These are phyloP conservation scores for Allium fistulosum DNA, from an alignment of 106 monocot genomes.

Conservation along the genomic window DNA sequence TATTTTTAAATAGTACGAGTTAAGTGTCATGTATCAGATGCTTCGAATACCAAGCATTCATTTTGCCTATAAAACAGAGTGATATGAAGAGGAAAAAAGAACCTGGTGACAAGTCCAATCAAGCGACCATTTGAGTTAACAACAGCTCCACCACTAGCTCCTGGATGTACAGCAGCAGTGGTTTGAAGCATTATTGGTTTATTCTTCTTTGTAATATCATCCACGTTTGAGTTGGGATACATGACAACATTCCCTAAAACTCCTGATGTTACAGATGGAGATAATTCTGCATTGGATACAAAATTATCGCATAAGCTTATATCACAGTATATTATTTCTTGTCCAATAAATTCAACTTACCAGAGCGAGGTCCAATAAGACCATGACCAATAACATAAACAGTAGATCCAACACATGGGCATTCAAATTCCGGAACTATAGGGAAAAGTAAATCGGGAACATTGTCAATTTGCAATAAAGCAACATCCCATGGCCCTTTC, in stretches of 20 bases:
- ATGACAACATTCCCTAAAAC: constrained; percentile 58
- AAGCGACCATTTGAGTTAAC: constrained; percentile 57
- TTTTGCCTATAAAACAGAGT: not conserved
- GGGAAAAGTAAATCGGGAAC: constrained; percentile 34
- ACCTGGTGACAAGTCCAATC: constrained; percentile 93
- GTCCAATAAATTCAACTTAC: constrained; percentile 16
- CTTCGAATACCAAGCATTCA: not conserved
- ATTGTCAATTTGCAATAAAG: constrained; percentile 71
- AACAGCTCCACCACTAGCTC: constrained; percentile 91
- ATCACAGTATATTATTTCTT: not conserved
- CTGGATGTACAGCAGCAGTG: constrained; percentile 92
- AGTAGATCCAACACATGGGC: constrained; percentile 35
- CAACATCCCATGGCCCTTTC: constrained; percentile 85
- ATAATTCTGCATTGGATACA: constrained; percentile 27
- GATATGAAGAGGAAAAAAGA: not conserved
- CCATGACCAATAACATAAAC: constrained; percentile 90
- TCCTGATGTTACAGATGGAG: constrained; percentile 68
- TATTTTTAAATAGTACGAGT: too few species aligned
- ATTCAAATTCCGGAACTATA: constrained; percentile 41
- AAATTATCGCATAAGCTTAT: not conserved
- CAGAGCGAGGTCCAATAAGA: constrained; percentile 79
- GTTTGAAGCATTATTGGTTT: constrained; percentile 86
- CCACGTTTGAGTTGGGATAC: constrained; percentile 10
- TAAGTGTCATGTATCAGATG: too few species aligned
- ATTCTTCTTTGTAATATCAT: constrained; percentile 10